Evolutionary conservation across 208 protist genomes (phyloP).

Genomic region (Leishmania guyanensis): DNA sequence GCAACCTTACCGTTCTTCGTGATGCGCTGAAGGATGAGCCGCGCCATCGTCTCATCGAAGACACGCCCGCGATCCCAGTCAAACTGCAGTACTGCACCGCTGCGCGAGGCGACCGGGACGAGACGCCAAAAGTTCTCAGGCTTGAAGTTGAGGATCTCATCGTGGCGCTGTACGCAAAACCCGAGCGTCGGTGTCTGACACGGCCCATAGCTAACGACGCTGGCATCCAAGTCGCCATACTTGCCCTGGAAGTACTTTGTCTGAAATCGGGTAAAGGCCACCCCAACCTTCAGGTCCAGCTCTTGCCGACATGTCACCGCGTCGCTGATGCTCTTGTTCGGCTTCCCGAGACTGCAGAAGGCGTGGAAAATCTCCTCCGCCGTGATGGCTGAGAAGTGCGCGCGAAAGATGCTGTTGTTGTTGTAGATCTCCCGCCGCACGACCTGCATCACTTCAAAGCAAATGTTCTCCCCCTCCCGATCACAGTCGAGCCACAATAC

Average conservation of each 20-base stretch:
- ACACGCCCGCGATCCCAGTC: constrained; percentile 90
- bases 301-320: constrained; percentile 96
- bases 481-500: constrained; percentile 97
- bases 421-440: constrained; percentile 60
- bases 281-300: constrained; percentile 96
- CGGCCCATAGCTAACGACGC: constrained; percentile 95
- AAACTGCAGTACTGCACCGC: constrained; percentile 69
- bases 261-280: constrained; percentile 95
- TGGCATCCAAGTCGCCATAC: constrained; percentile 90
- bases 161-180: constrained; percentile 93
- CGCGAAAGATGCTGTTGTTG: constrained; percentile 81
- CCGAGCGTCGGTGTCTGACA: constrained; percentile 96
- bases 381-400: constrained; percentile 93
- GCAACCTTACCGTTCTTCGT: constrained; percentile 47
- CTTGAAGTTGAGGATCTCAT: constrained; percentile 93
- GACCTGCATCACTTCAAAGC: constrained; percentile 96
- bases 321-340: constrained; percentile 91
- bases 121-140: constrained; percentile 91
- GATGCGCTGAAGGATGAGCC: constrained; percentile 69
- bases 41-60: constrained; percentile 90
- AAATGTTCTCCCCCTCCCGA: constrained; percentile 98
- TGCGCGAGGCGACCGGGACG: constrained; percentile 68
- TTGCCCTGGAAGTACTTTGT: constrained; percentile 90
- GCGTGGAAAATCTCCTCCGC: constrained; percentile 81
- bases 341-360: constrained; percentile 80